phyloP scores from a whole-genome alignment of 345 rosid species.

The Leavenworthia alabamica region DNA sequence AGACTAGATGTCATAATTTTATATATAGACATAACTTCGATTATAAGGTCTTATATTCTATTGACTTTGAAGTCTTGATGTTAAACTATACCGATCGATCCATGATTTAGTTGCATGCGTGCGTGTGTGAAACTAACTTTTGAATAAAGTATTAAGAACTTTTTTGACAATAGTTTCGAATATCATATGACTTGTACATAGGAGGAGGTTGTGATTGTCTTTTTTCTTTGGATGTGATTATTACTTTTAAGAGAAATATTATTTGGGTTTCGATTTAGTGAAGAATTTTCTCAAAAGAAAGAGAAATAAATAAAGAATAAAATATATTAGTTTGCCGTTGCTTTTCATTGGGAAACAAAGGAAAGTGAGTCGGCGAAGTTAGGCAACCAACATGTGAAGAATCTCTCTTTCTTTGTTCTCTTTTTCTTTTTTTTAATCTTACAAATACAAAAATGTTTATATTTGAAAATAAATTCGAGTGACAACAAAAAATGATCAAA shows the following conservation, averaged over 20 bases:
- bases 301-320: no score
- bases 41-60: no score
- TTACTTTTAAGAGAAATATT: constrained; percentile 7
- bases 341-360: constrained; percentile 4
- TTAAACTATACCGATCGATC: no score
- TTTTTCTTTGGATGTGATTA: not conserved
- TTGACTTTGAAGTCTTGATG: no score
- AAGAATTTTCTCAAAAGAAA: constrained; percentile 23
- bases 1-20: not conserved
- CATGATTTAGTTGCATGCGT: not conserved
- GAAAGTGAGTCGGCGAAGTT: constrained; percentile 27
- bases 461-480: no score
- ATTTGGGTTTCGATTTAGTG: no score
- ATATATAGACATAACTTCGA: not conserved
- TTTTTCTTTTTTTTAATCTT: not conserved
- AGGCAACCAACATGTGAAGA: constrained; percentile 32
- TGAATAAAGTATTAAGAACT: not conserved
- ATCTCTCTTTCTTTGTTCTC: not conserved
- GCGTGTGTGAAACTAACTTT: constrained; percentile 8
- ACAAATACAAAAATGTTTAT: no score
- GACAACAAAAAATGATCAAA: no score
- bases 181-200: constrained; percentile 24
- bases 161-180: constrained; percentile 3
- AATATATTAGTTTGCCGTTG: constrained; percentile 14
- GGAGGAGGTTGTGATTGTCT: constrained; percentile 2